These are phyloP conservation scores for Lactarius trivialis DNA, from an alignment of 768 basidiomycete genomes.

Conservation along the genomic window DNA sequence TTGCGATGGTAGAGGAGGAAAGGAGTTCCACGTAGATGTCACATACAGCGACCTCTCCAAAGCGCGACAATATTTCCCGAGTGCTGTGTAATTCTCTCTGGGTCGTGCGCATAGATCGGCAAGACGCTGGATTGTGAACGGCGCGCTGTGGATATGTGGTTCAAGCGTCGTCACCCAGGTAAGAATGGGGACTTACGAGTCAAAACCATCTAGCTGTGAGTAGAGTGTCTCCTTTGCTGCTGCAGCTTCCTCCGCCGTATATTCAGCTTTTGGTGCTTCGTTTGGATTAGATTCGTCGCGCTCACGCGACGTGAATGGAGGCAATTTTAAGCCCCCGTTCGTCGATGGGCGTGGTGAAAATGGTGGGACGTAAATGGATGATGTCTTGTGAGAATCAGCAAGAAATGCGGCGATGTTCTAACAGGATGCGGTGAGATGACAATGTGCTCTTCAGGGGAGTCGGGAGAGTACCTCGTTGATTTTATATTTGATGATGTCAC, in stretches of 20 bases:
- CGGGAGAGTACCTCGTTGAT: conserved; percentile 48
- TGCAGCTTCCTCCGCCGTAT: conserved; percentile 56
- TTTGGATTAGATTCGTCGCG: conserved; percentile 42
- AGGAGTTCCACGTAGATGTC: conserved; percentile 71
- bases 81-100: conserved; percentile 59
- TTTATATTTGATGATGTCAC: conserved; percentile 67
- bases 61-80: conserved; percentile 86
- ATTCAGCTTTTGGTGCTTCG: conserved; percentile 49
- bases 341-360: conserved; percentile 31
- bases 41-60: conserved; percentile 78
- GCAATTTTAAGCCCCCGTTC: conserved; percentile 58
- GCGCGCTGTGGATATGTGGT: conserved; percentile 41
- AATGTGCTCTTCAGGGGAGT: not conserved
- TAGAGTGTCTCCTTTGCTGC: conserved; percentile 52
- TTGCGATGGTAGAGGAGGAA: conserved; percentile 51
- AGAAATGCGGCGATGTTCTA: conserved; percentile 33
- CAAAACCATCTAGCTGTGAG: conserved; percentile 64
- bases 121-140: conserved; percentile 86
- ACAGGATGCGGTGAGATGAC: not conserved
- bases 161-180: not conserved
- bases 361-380: conserved; percentile 38
- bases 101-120: conserved; percentile 76
- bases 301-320: conserved; percentile 65
- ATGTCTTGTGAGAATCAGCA: conserved; percentile 27
- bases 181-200: conserved; percentile 45